Base-by-base conservation (phyloP, 1,284 basidiomycete species). In the Mycosarcoma maydis region DNA sequence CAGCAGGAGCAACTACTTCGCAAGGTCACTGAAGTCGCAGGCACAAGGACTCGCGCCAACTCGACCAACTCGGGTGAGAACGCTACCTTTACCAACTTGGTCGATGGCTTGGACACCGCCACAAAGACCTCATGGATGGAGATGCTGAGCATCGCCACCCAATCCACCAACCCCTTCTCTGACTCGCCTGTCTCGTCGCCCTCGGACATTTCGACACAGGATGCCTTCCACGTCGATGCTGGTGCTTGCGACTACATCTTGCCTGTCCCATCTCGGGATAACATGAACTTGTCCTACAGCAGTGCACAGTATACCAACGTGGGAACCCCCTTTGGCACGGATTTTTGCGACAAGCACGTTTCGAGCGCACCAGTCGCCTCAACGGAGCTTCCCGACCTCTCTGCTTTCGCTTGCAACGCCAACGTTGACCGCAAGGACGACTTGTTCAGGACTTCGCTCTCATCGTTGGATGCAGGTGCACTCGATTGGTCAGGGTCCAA, bases 121-220 rank as follows among this genome's bases (percentile, higher is more conserved):
- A 51, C 42, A 24, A 60, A 57, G 46, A 57, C 48, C 30, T 56
- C 51, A n/a, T 70, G 67, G 60, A 64, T 65, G 60, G 60, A 70
- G 56, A 64, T 64, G 60, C 38, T 70, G 26, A 65, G 60, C 34
- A 42, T 65, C 26, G 67, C 67, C 19, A 60, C 54, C 0, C 52
- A 64, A 19, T 40, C 52, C 4, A 24, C 45, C n/a, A 60, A 70
- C 20, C 67, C 56, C 6, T 70, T 70, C 43, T 52, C 59, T 4
- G 67, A 70, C 26, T 56, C 52, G 16, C 60, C 67, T 2, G 67
- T 45, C 3, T 49, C 42, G 1, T 70, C 67, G 17, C 67, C 67
- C 2, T 60, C 55, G 4, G 60, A 56, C 26, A 41, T 65, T 6
- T 59, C 60, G 27, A 22, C 41, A 3, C 52, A 55, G 10, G 67